Evolutionary conservation across 2,329 filamentous ascomycete genomes (phyloP).

Genomic region (Ramularia collo-cygni): DNA sequence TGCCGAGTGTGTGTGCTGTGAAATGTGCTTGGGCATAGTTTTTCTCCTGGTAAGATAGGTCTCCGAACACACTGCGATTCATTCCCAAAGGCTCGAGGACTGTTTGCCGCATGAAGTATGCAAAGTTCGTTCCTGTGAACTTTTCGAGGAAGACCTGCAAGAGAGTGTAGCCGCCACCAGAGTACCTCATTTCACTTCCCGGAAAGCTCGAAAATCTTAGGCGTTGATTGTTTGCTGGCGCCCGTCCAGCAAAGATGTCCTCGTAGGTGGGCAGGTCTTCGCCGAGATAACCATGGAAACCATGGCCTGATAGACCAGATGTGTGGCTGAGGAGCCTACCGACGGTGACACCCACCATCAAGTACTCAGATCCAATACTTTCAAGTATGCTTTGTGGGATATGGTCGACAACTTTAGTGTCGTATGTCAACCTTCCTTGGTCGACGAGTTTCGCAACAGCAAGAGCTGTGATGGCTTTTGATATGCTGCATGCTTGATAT

Average conservation of each 20-base stretch:
- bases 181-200: slow-evolving; percentile 20
- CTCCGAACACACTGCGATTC: slow-evolving; percentile 17
- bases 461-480: slow-evolving; percentile 21
- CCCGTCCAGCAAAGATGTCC: slow-evolving; percentile 14
- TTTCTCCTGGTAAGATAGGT: slow-evolving; percentile 8
- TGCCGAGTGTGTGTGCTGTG: slow-evolving; percentile 11
- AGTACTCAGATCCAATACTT: slow-evolving; percentile 10
- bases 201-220: slow-evolving; percentile 20
- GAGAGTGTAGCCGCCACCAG: slow-evolving; percentile 21
- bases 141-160: slow-evolving; percentile 22
- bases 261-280: slow-evolving; percentile 1
- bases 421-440: slow-evolving; percentile 14
- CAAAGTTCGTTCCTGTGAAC: slow-evolving; percentile 11
- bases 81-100: slow-evolving; percentile 21
- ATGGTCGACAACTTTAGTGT: slow-evolving; percentile 14
- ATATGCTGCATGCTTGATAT: slow-evolving; percentile 25
- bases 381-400: slow-evolving; percentile 8
- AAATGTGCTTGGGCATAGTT: slow-evolving; percentile 18
- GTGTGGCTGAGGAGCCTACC: slow-evolving; percentile 21
- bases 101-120: slow-evolving; percentile 18
- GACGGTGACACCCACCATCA: slow-evolving; percentile 20
- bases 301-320: slow-evolving; percentile 20
- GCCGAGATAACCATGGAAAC: slow-evolving; percentile 22
- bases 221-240: slow-evolving; percentile 18
- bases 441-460: slow-evolving; percentile 21